These are phyloP conservation scores for Solanum chilense DNA, from an alignment of 257 asterid genomes.

Conservation along the genomic window DNA sequence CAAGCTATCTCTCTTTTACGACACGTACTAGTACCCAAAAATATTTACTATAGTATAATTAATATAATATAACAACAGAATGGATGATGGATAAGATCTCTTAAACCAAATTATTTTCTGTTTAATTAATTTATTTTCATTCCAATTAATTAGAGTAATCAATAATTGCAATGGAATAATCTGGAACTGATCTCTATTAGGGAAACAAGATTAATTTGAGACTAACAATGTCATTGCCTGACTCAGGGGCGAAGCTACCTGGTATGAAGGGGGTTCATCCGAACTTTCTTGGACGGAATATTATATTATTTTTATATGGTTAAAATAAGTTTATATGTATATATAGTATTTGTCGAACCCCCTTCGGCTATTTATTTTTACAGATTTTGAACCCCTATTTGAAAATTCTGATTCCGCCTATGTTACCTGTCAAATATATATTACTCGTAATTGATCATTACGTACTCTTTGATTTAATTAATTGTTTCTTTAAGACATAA, in stretches of 20 bases:
- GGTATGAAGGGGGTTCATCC: too few species aligned
- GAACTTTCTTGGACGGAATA: fast-evolving
- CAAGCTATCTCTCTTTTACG: background rate
- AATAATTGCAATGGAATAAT: conserved; percentile 8
- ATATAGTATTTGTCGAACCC: too few species aligned
- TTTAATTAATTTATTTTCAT: background rate
- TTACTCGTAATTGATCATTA: background rate
- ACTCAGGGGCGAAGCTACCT: too few species aligned
- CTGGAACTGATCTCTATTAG: background rate
- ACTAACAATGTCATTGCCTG: background rate
- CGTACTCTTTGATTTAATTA: background rate
- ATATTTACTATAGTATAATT: background rate
- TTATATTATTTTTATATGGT: too few species aligned
- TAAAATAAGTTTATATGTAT: too few species aligned
- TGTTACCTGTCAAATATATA: background rate
- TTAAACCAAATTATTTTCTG: background rate
- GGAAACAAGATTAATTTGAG: background rate
- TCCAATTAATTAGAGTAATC: background rate
- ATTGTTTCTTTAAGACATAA: background rate
- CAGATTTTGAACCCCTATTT: fast-evolving
- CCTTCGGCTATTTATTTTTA: too few species aligned
- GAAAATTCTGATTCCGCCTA: too few species aligned
- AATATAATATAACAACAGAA: background rate
- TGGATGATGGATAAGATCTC: background rate
- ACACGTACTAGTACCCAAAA: conserved; percentile 1